These are phyloP conservation scores for Acanthochlamys bracteata DNA, from an alignment of 106 monocot genomes.

Conservation along the genomic window DNA sequence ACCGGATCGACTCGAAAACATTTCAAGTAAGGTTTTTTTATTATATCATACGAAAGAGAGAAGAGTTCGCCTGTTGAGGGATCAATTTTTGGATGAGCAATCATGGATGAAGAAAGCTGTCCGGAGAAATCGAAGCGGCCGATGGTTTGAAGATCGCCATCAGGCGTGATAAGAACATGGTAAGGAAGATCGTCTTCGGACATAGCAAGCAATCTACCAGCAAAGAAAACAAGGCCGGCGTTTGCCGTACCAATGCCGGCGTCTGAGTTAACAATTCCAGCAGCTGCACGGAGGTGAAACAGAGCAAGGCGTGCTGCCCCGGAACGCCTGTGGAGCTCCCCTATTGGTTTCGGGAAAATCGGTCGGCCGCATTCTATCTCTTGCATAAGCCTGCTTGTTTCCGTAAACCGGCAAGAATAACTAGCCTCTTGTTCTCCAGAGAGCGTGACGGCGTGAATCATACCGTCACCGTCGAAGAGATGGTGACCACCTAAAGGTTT, in stretches of 20 bases:
- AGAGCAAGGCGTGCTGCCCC: conserved; percentile 12
- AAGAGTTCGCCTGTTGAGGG: conserved; percentile 43
- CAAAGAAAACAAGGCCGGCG: conserved; percentile 26
- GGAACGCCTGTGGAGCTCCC: conserved; percentile 12
- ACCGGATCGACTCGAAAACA: conserved; percentile 22
- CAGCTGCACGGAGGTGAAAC: conserved; percentile 13
- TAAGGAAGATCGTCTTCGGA: conserved; percentile 42
- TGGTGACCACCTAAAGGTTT: conserved; percentile 24
- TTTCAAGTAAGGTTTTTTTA: conserved; percentile 34
- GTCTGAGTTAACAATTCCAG: conserved; percentile 5
- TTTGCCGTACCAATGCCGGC: conserved; percentile 22
- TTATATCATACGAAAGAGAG: conserved; percentile 39
- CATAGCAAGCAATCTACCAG: conserved; percentile 33
- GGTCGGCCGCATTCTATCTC: conserved; percentile 1
- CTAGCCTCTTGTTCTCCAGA: neutral
- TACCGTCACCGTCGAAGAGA: conserved; percentile 35
- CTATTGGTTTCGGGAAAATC: conserved; percentile 11
- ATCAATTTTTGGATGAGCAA: conserved; percentile 55
- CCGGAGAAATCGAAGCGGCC: conserved; percentile 33
- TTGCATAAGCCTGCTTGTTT: conserved; percentile 10
- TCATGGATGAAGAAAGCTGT: conserved; percentile 31
- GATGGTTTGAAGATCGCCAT: conserved; percentile 39
- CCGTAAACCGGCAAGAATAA: conserved; percentile 8
- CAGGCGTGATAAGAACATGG: conserved; percentile 24
- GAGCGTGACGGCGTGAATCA: conserved; percentile 30